These are phyloP conservation scores for Solanum megistacrolobum DNA, from an alignment of 257 asterid genomes.

Conservation along the genomic window DNA sequence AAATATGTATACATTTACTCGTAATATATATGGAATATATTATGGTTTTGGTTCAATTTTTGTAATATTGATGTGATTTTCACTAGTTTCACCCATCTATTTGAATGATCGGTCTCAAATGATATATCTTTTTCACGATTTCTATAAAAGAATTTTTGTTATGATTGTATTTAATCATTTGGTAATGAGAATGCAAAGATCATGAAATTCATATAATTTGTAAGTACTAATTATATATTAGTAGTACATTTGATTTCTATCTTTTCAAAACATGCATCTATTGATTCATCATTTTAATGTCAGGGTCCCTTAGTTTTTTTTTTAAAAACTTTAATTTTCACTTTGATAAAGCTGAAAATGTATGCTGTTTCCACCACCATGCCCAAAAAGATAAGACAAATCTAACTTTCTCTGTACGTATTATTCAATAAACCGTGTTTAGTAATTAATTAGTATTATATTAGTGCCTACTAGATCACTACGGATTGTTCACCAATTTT, in stretches of 20 bases:
- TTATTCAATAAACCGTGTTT: neutral
- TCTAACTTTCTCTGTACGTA: neutral
- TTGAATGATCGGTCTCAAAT: neutral
- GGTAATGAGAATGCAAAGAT: constrained; percentile 2
- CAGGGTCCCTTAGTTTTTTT: neutral
- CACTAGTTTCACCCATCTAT: neutral
- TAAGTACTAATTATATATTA: neutral
- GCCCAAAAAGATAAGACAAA: constrained; percentile 6
- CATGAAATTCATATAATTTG: neutral
- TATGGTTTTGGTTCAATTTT: neutral
- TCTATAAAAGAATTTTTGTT: neutral
- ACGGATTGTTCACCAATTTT: neutral
- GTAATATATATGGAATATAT: neutral
- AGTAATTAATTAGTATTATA: neutral
- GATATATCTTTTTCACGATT: neutral
- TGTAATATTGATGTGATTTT: neutral
- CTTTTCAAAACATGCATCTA: constrained; percentile 1
- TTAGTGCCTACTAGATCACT: constrained; percentile 1
- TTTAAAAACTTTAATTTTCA: neutral
- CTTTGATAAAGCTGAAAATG: constrained; percentile 1
- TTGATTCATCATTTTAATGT: constrained; percentile 6
- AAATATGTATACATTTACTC: neutral
- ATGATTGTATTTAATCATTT: constrained; percentile 14
- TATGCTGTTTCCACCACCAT: constrained; percentile 5
- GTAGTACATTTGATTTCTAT: constrained; percentile 7